Evolutionary conservation across 208 protist genomes (phyloP).

Genomic region (Vickermania ingenoplastis): DNA sequence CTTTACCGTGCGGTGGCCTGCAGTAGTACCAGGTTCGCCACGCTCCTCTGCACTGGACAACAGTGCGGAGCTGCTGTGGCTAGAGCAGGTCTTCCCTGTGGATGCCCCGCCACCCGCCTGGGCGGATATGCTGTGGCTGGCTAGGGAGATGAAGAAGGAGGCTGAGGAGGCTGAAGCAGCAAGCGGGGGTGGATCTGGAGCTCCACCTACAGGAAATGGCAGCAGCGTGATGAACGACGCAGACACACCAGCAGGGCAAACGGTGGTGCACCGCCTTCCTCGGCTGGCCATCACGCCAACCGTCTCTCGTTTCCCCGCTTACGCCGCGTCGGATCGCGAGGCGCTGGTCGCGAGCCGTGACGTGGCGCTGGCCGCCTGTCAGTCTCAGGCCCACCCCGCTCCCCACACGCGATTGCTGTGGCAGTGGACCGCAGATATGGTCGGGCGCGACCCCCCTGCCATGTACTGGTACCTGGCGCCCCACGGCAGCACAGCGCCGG

Average conservation of each 20-base stretch:
- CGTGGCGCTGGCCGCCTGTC: not conserved
- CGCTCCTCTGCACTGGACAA: constrained; percentile 12
- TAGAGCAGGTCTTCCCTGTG: constrained; percentile 68
- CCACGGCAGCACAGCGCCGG: not conserved
- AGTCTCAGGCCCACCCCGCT: constrained; percentile 12
- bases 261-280: not conserved
- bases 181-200: not conserved
- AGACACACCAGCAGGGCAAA: not conserved
- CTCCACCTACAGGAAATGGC: not conserved
- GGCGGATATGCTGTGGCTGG: constrained; percentile 52
- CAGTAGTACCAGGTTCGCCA: constrained; percentile 14
- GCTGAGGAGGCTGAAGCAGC: constrained; percentile 2
- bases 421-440: constrained; percentile 36
- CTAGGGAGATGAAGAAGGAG: constrained; percentile 38
- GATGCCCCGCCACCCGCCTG: constrained; percentile 38
- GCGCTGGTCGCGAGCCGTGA: constrained; percentile 11
- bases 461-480: constrained; percentile 50
- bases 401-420: constrained; percentile 25
- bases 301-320: not conserved
- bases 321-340: constrained; percentile 6
- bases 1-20: constrained; percentile 80
- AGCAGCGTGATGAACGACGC: not conserved
- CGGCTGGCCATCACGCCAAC: not conserved
- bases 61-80: constrained; percentile 8
- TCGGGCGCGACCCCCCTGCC: constrained; percentile 30